Percentiles rank a stretch among this genome's conserved stretches.
phyloP scores from a whole-genome alignment of 1,139 yeast genomes.

The Magnusiomyces starmeri region DNA sequence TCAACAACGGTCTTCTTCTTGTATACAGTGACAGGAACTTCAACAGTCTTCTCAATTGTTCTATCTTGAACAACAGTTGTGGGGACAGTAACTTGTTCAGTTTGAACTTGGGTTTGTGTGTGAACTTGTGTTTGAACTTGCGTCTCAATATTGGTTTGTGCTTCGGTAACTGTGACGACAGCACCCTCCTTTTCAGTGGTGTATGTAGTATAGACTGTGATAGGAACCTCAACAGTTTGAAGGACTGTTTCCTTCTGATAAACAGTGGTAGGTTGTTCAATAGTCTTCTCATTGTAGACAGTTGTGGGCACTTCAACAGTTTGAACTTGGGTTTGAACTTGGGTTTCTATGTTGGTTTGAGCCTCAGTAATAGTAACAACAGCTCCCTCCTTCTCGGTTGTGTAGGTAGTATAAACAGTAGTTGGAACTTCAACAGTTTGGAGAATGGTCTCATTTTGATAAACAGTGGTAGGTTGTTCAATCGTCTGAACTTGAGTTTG shows the following conservation, averaged over 20 bases:
- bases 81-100: constrained; percentile 4
- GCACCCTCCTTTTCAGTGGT: background rate
- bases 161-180: constrained; percentile 1
- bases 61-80: constrained; percentile 1
- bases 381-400: background rate
- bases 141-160: background rate
- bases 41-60: background rate
- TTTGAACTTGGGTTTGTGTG: background rate
- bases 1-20: constrained; percentile 1
- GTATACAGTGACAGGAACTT: constrained; percentile 4
- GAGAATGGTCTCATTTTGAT: background rate
- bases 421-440: background rate
- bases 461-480: background rate
- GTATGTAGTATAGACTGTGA: background rate
- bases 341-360: background rate
- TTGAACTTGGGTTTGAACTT: background rate
- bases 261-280: constrained; percentile 4
- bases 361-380: background rate
- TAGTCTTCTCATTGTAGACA: background rate
- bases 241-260: constrained; percentile 3
- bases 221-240: background rate
- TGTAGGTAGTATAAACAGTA: background rate
- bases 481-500: background rate
- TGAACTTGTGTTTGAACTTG: background rate
- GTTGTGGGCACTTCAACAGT: constrained; percentile 5